Base-by-base conservation (phyloP, 129 eudicot species). In the Tagetes erecta region DNA sequence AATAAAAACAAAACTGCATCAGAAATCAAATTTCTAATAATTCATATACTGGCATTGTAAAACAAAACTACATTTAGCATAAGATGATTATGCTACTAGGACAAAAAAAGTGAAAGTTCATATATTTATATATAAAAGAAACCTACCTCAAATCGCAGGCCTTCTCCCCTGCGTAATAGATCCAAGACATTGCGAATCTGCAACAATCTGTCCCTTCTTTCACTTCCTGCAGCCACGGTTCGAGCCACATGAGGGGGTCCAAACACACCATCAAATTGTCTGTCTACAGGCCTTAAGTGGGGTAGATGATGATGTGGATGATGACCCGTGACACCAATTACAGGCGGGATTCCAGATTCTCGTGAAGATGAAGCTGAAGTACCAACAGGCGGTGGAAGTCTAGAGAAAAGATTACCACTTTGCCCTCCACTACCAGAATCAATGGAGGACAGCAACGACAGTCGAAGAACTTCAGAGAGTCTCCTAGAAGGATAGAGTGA, bases 81-180 rank as follows among this genome's bases (percentile, higher is more conserved):
- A 20, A 20, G 27, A 20, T 20, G 27, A 20, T 20, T 20, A 20
- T 20, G 27, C 27, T 20, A 20, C 27, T 20, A 20, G 27, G 27
- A 20, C 27, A 20, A 20, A 20, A 20, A 20, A 20, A 20, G 27
- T 20, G 27, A 20, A 20, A 20, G 27, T 20, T n/a, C 37, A 46
- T 12, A 60, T 41, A 44, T 49, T 67, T 37, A 49, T 39, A 58
- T 57, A 8, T 45, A 60, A 44, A 53, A 1, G 67, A 56, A 83
- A 53, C 83, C 73, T 40, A 93, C 98, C 97, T 94, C 98, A 66
- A 90, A 67, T 67, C 98, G 84, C 84, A 94, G 72, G 44, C 92
- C 97, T 67, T 88, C 98, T 3, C 98, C 97, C 69, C 98, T 86
- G 42, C 97, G 96, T 83, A 94, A 83, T 75, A 86, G 86, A 83